Evolutionary conservation across 345 rosid genomes (phyloP), one percentile per base, ranked within the genome.

Genomic region (Atalantia buxifolia): DNA sequence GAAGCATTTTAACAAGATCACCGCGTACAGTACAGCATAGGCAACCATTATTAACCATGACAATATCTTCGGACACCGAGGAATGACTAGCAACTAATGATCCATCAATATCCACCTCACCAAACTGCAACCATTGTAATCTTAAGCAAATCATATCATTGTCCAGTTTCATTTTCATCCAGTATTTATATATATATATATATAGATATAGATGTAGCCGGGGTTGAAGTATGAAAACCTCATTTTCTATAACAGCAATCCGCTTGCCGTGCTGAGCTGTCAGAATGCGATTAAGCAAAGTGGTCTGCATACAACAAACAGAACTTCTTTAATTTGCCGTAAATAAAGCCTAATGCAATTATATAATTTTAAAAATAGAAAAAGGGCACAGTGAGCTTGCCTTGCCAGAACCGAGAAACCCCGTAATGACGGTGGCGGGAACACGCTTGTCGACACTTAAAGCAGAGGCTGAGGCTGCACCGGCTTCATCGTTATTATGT

Each of bases 381-480:
- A 53, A 19, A 53, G 22, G n/a, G 22, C 57, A 53, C 0, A 5
- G 21, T 18, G 21, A 16, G 6, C 57, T 53, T 16, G 88, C 96
- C 90, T 92, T 90, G 13, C 96, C 96, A 6, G 93, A 87, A 71
- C 96, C 96, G 30, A 90, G 93, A 76, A 92, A 92, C n/a, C 96
- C 93, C 4, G 96, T 92, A 78, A 92, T 84, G 5, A 92, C 83
- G 9, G 96, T 92, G 57, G 96, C 90, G 0, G 96, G 89, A 36
- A 92, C 90, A 36, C 92, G 90, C 71, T 70, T 69, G 59, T 87
- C 90, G 30, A 72, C 36, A 53, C 12, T 14, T 21, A 69, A 45
- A 27, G 57, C 59, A 42, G 31, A 5, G 57, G 57, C 57, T 53
- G 57, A 53, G 22, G 57, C 57, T 53, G 57, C 14, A 5, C 33